Evolutionary conservation across 2,329 filamentous ascomycete species (phyloP).

Genomic region (Fusarium sp.): DNA sequence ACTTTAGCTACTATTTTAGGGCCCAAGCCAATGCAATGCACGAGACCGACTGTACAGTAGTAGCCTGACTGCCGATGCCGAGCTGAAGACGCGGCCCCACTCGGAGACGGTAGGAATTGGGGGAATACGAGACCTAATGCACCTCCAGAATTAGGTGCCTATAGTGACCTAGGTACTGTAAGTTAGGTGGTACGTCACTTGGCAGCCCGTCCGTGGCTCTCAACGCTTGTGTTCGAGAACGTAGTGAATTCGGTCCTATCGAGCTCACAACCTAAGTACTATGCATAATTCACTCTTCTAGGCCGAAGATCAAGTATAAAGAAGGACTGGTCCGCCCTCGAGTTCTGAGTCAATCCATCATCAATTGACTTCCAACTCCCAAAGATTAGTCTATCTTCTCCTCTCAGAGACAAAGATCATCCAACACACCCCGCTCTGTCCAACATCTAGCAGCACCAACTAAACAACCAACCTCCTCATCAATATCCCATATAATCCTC

Average conservation of each 20-base stretch:
- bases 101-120: slow-evolving; percentile 20
- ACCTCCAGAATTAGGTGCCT: neutral
- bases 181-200: slow-evolving; percentile 45
- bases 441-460: neutral
- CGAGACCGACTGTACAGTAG: slow-evolving; percentile 8
- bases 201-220: slow-evolving; percentile 16
- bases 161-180: neutral
- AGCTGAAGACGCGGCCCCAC: slow-evolving; percentile 27
- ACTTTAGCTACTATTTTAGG: slow-evolving; percentile 27
- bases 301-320: slow-evolving; percentile 29
- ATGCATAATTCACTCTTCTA: slow-evolving; percentile 3
- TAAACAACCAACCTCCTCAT: slow-evolving; percentile 30
- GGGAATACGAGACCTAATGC: slow-evolving; percentile 42
- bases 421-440: slow-evolving; percentile 25
- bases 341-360: slow-evolving; percentile 4
- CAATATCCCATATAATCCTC: neutral
- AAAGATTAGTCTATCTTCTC: slow-evolving; percentile 2
- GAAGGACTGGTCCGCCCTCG: slow-evolving; percentile 20
- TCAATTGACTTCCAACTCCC: slow-evolving; percentile 20
- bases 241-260: slow-evolving; percentile 34
- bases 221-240: slow-evolving; percentile 31
- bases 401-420: slow-evolving; percentile 35
- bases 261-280: neutral
- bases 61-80: slow-evolving; percentile 10
- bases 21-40: slow-evolving; percentile 16